Evolutionary conservation across 139 green algal species (phyloP).

Genomic region (Diplosphaera chodatii): DNA sequence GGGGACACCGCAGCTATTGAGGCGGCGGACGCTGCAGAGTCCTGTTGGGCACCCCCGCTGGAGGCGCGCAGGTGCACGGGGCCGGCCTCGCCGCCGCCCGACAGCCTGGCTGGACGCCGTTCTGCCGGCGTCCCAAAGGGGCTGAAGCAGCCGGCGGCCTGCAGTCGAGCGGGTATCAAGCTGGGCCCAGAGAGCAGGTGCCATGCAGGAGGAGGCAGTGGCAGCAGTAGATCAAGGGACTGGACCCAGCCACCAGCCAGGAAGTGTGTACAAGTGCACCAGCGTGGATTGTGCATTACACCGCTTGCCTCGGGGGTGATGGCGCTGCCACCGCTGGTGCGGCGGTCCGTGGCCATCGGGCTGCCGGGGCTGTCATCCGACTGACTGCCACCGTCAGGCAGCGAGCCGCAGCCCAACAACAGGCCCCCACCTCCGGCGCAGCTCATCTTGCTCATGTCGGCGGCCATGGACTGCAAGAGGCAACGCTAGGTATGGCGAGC

Average conservation of each 20-base stretch:
- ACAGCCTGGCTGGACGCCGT: not conserved
- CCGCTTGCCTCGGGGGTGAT: not conserved
- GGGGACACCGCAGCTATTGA: not conserved
- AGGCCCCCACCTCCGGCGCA: not conserved
- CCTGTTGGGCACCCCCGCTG: too few species aligned
- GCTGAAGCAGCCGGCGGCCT: slow-evolving; percentile 2
- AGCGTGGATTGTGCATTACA: too few species aligned
- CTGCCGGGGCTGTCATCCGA: not conserved
- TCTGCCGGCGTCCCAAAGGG: not conserved
- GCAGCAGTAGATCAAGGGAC: too few species aligned
- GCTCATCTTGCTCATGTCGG: not conserved
- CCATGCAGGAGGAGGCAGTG: too few species aligned
- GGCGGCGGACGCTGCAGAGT: not conserved
- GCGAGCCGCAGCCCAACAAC: not conserved
- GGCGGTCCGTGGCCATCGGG: not conserved
- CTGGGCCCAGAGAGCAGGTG: too few species aligned
- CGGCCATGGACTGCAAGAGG: not conserved
- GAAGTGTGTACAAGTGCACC: too few species aligned
- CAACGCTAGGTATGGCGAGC: too few species aligned
- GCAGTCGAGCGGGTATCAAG: too few species aligned
- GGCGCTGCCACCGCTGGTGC: not conserved
- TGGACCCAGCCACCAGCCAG: too few species aligned
- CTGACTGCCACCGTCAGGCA: too few species aligned
- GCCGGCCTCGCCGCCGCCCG: too few species aligned
- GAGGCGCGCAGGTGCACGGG: too few species aligned